phyloP scores from a whole-genome alignment of 2,329 filamentous ascomycete genomes.

The Phyllosticta paracitricarpa region DNA sequence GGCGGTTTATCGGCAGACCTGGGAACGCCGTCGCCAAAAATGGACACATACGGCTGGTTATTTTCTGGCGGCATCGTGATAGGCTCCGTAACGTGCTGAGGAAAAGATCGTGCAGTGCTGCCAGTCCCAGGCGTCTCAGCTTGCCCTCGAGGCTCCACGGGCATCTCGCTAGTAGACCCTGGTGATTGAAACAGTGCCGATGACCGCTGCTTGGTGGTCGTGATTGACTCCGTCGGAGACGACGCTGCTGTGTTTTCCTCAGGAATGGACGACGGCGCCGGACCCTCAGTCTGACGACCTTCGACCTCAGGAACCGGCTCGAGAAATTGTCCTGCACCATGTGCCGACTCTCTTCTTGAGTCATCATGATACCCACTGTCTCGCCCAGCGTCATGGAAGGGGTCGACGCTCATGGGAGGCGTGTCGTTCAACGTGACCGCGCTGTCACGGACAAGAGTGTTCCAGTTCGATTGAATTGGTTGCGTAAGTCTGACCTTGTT shows the following conservation, averaged over 20 bases:
- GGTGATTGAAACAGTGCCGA: constrained; percentile 27
- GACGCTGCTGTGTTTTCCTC: background rate
- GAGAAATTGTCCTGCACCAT: background rate
- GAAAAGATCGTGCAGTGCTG: background rate
- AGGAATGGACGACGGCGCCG: background rate
- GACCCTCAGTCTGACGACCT: background rate
- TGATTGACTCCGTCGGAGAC: constrained; percentile 19
- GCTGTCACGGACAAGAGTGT: constrained; percentile 29
- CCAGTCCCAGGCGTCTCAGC: background rate
- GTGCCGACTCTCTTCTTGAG: background rate
- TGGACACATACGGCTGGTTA: background rate
- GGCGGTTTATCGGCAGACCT: background rate
- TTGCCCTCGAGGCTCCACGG: constrained; percentile 10
- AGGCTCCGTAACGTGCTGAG: constrained; percentile 13
- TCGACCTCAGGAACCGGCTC: background rate
- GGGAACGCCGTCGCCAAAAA: constrained; percentile 1
- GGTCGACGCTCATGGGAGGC: constrained; percentile 23
- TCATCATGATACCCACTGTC: constrained; percentile 35
- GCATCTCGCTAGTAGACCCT: constrained; percentile 14
- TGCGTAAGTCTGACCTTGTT: background rate
- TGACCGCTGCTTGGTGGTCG: constrained; percentile 25
- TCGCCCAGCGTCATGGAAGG: constrained; percentile 22
- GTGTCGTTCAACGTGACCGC: constrained; percentile 37
- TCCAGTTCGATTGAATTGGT: background rate
- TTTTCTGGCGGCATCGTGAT: constrained; percentile 12